phyloP scores from a whole-genome alignment of 1,284 basidiomycete genomes.

The Waitea zeae region DNA sequence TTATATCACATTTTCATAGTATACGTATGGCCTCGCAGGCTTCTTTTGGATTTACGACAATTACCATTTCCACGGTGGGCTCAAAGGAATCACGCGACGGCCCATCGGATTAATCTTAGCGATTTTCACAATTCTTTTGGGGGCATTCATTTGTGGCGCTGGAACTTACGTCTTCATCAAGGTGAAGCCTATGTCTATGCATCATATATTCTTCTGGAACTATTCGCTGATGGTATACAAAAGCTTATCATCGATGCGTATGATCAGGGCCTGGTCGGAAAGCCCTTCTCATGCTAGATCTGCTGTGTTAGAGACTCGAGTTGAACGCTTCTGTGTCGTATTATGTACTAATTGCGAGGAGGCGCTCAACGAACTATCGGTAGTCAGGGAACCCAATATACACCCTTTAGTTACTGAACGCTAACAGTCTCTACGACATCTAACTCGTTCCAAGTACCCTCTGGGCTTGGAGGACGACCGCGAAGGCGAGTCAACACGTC shows the following conservation, averaged over 20 bases:
- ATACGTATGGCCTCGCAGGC: conserved; percentile 36
- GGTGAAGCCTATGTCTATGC: conserved; percentile 12
- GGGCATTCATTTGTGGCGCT: conserved; percentile 34
- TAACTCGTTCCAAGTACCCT: too few relatives aligned
- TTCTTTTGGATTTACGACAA: conserved; percentile 38
- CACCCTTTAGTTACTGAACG: too few relatives aligned
- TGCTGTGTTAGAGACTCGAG: too few relatives aligned
- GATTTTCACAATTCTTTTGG: conserved; percentile 24
- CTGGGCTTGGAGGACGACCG: too few relatives aligned
- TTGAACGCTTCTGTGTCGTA: conserved; percentile 3
- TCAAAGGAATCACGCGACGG: conserved; percentile 13
- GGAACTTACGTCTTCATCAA: conserved; percentile 35
- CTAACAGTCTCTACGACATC: too few relatives aligned
- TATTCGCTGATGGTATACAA: conserved; percentile 3
- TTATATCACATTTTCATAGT: conserved; percentile 19
- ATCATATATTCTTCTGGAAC: conserved; percentile 1
- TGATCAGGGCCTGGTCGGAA: conserved; percentile 21
- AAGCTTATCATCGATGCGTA: conserved; percentile 35
- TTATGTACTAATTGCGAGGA: too few relatives aligned
- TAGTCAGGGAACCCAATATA: too few relatives aligned
- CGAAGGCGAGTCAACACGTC: conserved; percentile 37
- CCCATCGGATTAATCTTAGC: conserved; percentile 19
- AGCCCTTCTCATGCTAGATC: conserved; percentile 36
- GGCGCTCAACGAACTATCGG: too few relatives aligned
- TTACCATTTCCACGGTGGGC: conserved; percentile 22